phyloP scores from a whole-genome alignment of 2,329 filamentous ascomycete species.

The Metarhizium guizhouense region DNA sequence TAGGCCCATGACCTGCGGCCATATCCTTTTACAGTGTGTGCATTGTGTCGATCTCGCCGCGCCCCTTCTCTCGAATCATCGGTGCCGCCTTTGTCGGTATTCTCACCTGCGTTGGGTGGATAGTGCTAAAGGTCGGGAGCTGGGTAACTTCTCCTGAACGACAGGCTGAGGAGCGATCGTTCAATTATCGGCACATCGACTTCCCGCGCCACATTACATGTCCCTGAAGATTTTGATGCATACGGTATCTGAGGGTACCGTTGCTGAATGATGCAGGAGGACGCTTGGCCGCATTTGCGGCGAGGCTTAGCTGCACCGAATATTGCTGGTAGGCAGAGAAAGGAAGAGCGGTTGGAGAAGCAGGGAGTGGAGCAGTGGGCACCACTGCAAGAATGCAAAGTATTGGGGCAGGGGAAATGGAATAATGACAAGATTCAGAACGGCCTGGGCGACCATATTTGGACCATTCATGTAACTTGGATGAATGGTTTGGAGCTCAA shows the following conservation, averaged over 20 bases:
- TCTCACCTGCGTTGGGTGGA: not conserved
- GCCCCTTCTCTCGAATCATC: not conserved
- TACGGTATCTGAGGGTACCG: not conserved
- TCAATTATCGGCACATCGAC: not conserved
- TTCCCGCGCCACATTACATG: conserved; percentile 1
- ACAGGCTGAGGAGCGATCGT: conserved; percentile 1
- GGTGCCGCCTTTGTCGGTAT: not conserved
- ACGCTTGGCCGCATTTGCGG: not conserved
- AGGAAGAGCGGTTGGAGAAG: not conserved
- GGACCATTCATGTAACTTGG: not conserved
- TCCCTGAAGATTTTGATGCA: not conserved
- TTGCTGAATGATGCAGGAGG: not conserved
- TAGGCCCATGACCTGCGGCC: no score
- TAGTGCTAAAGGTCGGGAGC: not conserved
- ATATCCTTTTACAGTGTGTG: no score
- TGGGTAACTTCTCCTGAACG: not conserved
- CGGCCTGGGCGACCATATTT: not conserved
- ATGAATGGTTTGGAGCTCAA: no score
- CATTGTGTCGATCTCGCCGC: not conserved
- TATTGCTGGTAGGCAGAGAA: not conserved
- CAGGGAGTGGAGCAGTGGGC: not conserved
- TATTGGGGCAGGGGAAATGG: not conserved
- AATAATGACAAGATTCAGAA: not conserved
- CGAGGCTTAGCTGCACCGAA: not conserved
- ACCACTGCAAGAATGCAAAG: not conserved